phyloP scores from a whole-genome alignment of 768 basidiomycete species.

The Sarcomyxa edulis region DNA sequence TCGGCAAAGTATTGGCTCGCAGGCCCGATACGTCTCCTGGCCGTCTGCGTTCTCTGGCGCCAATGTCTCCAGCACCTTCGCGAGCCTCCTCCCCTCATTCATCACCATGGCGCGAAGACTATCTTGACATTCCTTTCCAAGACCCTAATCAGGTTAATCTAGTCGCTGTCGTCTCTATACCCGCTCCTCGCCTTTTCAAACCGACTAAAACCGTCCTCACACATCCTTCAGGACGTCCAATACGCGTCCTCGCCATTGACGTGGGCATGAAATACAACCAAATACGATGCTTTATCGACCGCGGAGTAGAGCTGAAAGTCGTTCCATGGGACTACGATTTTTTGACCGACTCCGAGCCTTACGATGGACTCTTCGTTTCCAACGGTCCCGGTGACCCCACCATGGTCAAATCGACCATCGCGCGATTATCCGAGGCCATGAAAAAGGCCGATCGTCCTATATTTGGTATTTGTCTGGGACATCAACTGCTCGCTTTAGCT shows the following conservation, averaged over 20 bases:
- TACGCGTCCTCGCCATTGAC: constrained; percentile 88
- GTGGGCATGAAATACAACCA: constrained; percentile 99
- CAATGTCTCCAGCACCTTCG: constrained; percentile 34
- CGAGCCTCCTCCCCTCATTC: constrained; percentile 50
- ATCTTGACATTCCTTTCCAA: constrained; percentile 72
- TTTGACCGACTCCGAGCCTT: constrained; percentile 69
- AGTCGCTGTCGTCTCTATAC: constrained; percentile 83
- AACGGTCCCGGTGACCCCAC: constrained; percentile 98
- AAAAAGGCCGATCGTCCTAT: constrained; percentile 77
- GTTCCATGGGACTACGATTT: constrained; percentile 98
- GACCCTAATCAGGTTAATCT: constrained; percentile 90
- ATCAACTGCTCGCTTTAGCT: constrained; percentile 93
- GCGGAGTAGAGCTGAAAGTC: constrained; percentile 94
- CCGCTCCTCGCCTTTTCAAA: constrained; percentile 61
- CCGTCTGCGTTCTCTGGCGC: constrained; percentile 18
- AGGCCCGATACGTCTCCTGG: constrained; percentile 38
- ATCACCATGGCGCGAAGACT: constrained; percentile 77
- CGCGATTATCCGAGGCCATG: constrained; percentile 60
- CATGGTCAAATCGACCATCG: constrained; percentile 69
- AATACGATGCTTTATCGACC: constrained; percentile 88
- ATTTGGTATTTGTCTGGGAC: constrained; percentile 98
- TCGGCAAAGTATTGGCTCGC: constrained; percentile 76
- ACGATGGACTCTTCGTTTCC: constrained; percentile 93
- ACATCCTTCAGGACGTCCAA: constrained; percentile 73
- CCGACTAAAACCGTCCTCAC: constrained; percentile 49